These are phyloP conservation scores for Cordyceps cicadae DNA, from an alignment of 2,329 filamentous ascomycete species.

Conservation along the genomic window DNA sequence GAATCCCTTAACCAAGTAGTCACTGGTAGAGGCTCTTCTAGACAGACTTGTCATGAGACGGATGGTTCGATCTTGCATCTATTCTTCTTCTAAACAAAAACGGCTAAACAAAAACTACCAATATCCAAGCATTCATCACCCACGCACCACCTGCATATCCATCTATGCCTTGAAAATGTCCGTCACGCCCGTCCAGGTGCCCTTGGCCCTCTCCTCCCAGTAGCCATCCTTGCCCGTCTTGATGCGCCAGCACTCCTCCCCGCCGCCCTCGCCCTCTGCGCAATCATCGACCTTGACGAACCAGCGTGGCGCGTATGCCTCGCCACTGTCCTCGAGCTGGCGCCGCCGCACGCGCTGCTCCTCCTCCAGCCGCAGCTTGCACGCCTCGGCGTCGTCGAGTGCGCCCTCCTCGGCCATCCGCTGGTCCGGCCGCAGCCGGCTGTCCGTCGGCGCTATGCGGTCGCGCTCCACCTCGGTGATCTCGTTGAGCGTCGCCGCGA, in stretches of 20 bases:
- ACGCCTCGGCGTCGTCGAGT: conserved; percentile 71
- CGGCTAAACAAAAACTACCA: background rate
- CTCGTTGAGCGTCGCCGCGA: conserved; percentile 82
- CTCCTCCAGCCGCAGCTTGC: conserved; percentile 81
- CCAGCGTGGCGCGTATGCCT: conserved; percentile 70
- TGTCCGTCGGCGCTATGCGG: conserved; percentile 73
- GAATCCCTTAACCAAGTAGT: no score
- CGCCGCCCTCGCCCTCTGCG: conserved; percentile 43
- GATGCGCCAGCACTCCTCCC: conserved; percentile 65
- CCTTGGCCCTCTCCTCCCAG: conserved; percentile 74
- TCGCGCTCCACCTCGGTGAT: conserved; percentile 70
- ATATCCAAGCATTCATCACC: background rate
- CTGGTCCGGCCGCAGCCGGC: conserved; percentile 78
- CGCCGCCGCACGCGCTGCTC: conserved; percentile 67
- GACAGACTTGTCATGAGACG: background rate
- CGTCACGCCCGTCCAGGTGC: conserved; percentile 54
- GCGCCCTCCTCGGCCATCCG: conserved; percentile 73
- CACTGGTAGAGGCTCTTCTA: no score
- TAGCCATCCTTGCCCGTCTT: conserved; percentile 80
- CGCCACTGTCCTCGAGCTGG: conserved; percentile 66
- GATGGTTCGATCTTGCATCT: background rate
- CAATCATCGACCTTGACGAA: conserved; percentile 59
- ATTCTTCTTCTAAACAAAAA: background rate
- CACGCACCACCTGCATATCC: no score
- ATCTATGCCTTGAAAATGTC: conserved; percentile 36